Percentiles rank a stretch among this genome's conserved stretches.
These are phyloP conservation scores for Eucalyptus virginea DNA, from an alignment of 345 rosid genomes.

Conservation along the genomic window DNA sequence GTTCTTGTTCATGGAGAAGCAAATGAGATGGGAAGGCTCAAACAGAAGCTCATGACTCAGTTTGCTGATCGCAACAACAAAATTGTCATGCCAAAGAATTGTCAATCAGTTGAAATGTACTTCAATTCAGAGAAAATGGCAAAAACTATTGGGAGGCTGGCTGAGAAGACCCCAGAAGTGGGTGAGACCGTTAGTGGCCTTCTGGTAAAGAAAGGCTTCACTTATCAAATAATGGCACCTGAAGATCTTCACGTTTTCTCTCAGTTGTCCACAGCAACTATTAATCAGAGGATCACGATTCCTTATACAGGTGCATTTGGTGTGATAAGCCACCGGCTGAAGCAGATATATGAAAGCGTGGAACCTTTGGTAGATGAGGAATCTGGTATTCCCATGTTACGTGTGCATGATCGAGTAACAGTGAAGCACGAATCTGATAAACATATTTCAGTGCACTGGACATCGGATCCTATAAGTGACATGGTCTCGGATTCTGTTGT, in stretches of 20 bases:
- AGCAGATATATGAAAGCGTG: slow-evolving; percentile 73
- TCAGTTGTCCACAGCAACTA: slow-evolving; percentile 76
- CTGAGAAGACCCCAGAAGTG: slow-evolving; percentile 68
- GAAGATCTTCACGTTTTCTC: slow-evolving; percentile 96
- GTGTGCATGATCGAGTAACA: slow-evolving; percentile 59
- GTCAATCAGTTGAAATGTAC: slow-evolving; percentile 79
- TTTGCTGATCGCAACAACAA: slow-evolving; percentile 72
- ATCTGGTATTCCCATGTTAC: slow-evolving; percentile 44
- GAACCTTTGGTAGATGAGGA: slow-evolving; percentile 75
- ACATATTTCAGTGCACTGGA: slow-evolving; percentile 82
- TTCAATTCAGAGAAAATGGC: slow-evolving; percentile 93
- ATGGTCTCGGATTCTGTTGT: slow-evolving; percentile 91
- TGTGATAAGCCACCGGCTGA: slow-evolving; percentile 67
- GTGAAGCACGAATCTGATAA: slow-evolving; percentile 82
- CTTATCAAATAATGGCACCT: slow-evolving; percentile 95
- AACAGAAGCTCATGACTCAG: slow-evolving; percentile 71
- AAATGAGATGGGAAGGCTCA: slow-evolving; percentile 90
- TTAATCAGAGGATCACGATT: slow-evolving; percentile 75
- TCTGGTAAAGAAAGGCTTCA: slow-evolving; percentile 86
- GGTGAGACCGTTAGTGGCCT: slow-evolving; percentile 78
- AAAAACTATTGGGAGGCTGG: slow-evolving; percentile 76
- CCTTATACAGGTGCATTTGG: slow-evolving; percentile 77
- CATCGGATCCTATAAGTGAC: slow-evolving; percentile 78
- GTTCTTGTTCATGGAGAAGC: slow-evolving; percentile 94
- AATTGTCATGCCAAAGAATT: slow-evolving; percentile 81